Evolutionary conservation across 441 rosid species (phyloP).

Genomic region (Pelargonium fulgidum): DNA sequence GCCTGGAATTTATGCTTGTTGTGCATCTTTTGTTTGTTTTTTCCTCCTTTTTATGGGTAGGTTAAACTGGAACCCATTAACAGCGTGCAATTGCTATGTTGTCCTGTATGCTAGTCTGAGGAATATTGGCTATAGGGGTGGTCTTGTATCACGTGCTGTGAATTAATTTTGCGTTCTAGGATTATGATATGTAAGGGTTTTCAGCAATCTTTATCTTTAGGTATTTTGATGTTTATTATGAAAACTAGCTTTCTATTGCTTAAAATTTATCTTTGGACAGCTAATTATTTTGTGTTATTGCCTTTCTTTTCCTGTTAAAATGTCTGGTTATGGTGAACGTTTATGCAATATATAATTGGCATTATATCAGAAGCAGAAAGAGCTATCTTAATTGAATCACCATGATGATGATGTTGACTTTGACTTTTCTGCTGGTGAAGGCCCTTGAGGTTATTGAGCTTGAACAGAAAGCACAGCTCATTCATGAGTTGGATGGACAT

Average conservation of each 20-base stretch:
- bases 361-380: background rate
- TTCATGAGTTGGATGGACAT: conserved; percentile 84
- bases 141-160: background rate
- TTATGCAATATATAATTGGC: background rate
- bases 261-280: background rate
- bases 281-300: background rate
- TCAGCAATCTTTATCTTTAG: background rate
- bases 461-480: conserved; percentile 72
- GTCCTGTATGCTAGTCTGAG: background rate
- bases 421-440: conserved; percentile 25
- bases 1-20: no score
- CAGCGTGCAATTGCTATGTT: background rate
- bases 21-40: no score
- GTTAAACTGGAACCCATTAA: no score
- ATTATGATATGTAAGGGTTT: background rate
- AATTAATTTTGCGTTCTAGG: background rate
- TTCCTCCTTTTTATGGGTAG: no score
- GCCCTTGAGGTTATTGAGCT: conserved; percentile 96
- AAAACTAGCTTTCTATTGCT: background rate
- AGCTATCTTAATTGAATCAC: background rate
- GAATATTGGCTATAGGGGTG: background rate
- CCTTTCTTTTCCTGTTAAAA: background rate
- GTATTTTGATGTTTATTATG: background rate
- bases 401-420: background rate
- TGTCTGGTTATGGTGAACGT: background rate